Evolutionary conservation across 2,329 filamentous ascomycete genomes (phyloP), one percentile per base, ranked within the genome.

Genomic region (Akanthomyces muscarius): DNA sequence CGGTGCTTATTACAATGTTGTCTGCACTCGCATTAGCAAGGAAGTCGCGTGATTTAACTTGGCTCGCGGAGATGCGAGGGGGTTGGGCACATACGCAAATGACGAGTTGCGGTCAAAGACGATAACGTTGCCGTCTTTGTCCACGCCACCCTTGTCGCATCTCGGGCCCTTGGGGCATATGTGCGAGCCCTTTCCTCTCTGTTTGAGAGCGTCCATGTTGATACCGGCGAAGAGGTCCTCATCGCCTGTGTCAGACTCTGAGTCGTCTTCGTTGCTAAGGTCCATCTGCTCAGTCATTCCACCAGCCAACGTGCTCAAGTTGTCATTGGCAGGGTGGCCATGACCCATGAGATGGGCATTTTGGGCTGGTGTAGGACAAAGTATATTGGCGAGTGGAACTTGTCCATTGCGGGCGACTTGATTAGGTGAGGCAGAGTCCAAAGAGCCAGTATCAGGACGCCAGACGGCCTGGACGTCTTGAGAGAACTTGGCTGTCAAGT

Each of bases 1-100:
- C 74, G 71, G 64, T 78, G 76, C 53, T 78, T 78, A 68, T 78
- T 77, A 63, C 75, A 75, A 65, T 78, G 76, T 68, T 78, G 76
- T 58, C 76, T 78, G 66, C n/a, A 55, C n/a, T 36, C 33, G 13
- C n/a, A 11, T 53, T 36, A 61, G 58, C 38, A 60, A 2, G 33
- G 3, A 5, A 6, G 23, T 21, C 21, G 36, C 16, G 30, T 30
- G 7, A 16, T 23, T 18, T 16, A 21, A 44, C 30, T 6, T 21
- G 30, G 18, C 28, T 41, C 10, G 16, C 36, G 8, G 14, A 33
- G n/a, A 23, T n/a, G 59, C 30, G 16, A 38, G 16, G n/a, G n/a
- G 28, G 8, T 14, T 33, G 25, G 64, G 63, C 52, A 61, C 64
- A 38, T 72, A 77, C 74, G 71, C 72, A 69, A 77, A 78, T 61